phyloP scores from a whole-genome alignment of 768 basidiomycete genomes.

The Lanmaoa pseudosensibilis region DNA sequence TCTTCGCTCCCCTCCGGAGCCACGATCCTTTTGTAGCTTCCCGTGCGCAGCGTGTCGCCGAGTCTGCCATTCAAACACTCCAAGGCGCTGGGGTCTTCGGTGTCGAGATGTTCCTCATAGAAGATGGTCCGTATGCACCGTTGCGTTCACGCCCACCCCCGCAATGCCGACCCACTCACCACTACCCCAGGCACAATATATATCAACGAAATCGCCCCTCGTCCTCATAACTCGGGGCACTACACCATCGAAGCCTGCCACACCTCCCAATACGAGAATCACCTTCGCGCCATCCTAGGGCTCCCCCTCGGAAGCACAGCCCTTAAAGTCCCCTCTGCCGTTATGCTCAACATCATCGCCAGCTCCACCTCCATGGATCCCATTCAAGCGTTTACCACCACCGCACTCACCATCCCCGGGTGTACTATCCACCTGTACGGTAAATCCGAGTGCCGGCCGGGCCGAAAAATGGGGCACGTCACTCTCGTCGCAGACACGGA shows the following conservation, averaged over 20 bases:
- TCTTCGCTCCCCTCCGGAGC: conserved; percentile 81
- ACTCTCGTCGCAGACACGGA: conserved; percentile 85
- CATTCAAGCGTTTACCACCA: conserved; percentile 53
- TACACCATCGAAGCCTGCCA: conserved; percentile 98
- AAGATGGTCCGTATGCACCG: conserved; percentile 58
- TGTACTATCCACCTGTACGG: conserved; percentile 89
- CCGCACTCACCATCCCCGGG: conserved; percentile 70
- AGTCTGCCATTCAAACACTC: conserved; percentile 74
- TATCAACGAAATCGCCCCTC: conserved; percentile 96
- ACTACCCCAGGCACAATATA: conserved; percentile 59
- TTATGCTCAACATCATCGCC: conserved; percentile 97
- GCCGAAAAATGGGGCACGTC: conserved; percentile 97
- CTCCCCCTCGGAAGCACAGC: conserved; percentile 88
- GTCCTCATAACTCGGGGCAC: conserved; percentile 98
- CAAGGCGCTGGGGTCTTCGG: conserved; percentile 94
- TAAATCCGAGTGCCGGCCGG: conserved; percentile 85
- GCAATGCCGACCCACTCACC: neutral
- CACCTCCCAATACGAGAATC: conserved; percentile 96
- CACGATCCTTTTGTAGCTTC: conserved; percentile 51
- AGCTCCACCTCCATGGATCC: conserved; percentile 63
- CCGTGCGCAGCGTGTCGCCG: conserved; percentile 72
- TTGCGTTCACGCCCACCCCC: neutral
- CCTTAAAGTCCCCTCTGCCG: conserved; percentile 82
- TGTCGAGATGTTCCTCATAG: conserved; percentile 96
- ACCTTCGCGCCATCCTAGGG: conserved; percentile 89